A percentile compares a stretch with the other conserved stretches of the same genome.
Evolutionary conservation across 169 alveolate species (phyloP).

Genomic region (Gregarina niphandrodes): DNA sequence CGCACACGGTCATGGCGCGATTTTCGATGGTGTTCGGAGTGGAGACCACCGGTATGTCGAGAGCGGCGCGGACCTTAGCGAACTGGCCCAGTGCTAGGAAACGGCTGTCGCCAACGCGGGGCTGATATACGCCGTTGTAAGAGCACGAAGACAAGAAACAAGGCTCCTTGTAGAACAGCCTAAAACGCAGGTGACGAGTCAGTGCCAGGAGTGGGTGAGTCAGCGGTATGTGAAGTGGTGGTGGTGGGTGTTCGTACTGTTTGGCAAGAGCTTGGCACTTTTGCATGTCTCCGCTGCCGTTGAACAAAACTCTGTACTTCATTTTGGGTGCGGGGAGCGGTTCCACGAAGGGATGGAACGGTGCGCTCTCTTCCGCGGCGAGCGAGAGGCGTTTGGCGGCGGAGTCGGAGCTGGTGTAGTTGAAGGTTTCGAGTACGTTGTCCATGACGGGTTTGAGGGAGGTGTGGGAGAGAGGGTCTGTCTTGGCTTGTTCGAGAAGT

Average conservation of each 20-base stretch:
- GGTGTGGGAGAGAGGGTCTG: too few relatives aligned
- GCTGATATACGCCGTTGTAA: constrained; percentile 16
- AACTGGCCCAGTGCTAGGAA: constrained; percentile 6
- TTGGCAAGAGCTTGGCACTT: neutral
- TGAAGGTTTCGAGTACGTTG: too few relatives aligned
- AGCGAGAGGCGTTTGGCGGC: too few relatives aligned
- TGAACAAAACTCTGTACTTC: neutral
- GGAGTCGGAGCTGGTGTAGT: too few relatives aligned
- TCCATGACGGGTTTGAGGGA: too few relatives aligned
- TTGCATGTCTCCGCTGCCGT: constrained; percentile 7
- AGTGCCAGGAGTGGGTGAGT: too few relatives aligned
- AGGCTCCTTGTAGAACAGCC: constrained; percentile 5
- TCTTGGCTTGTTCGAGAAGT: too few relatives aligned
- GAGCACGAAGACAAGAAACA: constrained; percentile 13
- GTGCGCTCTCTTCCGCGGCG: too few relatives aligned
- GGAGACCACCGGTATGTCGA: constrained; percentile 1
- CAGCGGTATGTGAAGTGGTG: too few relatives aligned
- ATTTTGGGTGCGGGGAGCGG: too few relatives aligned
- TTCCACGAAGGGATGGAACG: too few relatives aligned
- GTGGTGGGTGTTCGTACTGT: neutral
- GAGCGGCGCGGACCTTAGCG: constrained; percentile 5
- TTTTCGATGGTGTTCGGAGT: neutral
- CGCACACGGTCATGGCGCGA: neutral
- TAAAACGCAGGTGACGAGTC: too few relatives aligned
- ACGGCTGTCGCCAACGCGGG: constrained; percentile 11